Evolutionary conservation across 768 basidiomycete species (phyloP), one percentile per base, ranked within the genome.

Genomic region (Suillus occidentalis): DNA sequence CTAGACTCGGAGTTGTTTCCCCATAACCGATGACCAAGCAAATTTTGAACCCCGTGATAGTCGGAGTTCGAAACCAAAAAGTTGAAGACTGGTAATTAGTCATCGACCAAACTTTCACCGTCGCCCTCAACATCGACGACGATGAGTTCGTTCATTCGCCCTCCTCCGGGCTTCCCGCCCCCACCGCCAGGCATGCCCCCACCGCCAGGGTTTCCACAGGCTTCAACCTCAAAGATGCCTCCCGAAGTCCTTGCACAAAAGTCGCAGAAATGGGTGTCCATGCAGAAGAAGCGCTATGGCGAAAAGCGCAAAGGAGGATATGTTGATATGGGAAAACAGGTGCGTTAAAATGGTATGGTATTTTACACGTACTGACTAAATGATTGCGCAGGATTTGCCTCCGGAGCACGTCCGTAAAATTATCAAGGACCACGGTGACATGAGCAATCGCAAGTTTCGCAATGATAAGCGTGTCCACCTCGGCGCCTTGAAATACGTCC

Each of bases 391-490:
- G 92, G 95, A 97, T 77, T 80, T 97, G 65, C 97, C 97, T 63
- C 94, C 96, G 37, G 97, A 99, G 77, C 96, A 98, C 74, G 91
- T 99, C 69, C 90, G 97, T 66, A 99, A 99, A 90, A 99, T 99
- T 72, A 95, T 99, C 82, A 96, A 98, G 81, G 97, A 99, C 79
- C 97, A 99, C 72, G 96, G 97, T 69, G 96, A 98, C 81, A 98
- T 99, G 97, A 95, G 94, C 79, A 97, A 96, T 77, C 88, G 97
- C 76, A 99, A 99, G 83, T 99, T 99, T 78, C 84, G 97, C 70
- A 97, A 97, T 75, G 97, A 99, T 84, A 99, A 99, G 82, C 94
- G 97, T 67, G 97, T 99, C 49, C 97, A 99, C 79, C 88, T 99
- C 37, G 97, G 97, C 69, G 97, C 97, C 42, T 85, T 99, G 73